Base-by-base conservation (phyloP, 441 rosid species). In the Cnidoscolus chayamansa region DNA sequence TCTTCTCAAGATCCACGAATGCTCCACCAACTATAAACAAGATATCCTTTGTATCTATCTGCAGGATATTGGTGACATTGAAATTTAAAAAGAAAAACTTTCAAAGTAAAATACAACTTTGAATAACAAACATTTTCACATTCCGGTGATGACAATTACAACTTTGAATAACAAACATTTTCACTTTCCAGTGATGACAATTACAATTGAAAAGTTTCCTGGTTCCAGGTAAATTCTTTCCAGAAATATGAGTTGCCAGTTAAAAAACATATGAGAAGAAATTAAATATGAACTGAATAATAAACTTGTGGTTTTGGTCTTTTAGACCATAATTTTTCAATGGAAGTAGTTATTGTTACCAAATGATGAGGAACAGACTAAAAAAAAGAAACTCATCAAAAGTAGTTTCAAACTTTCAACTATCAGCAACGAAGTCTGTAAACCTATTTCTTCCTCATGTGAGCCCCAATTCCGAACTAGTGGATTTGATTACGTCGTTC, bases 21-120 rank as follows among this genome's bases (percentile, higher is more conserved):
- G 98, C 98, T 79, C 98, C 98, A 70, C 98, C 97, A 77, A 96
- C 92, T 67, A 94, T 89, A 79, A 94, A 92, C 64, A 94, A 97
- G 77, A 94, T 94, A 76, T 94, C 89, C 82, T 88, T 94, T 67
- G 98, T 94, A 77, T 92, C 95, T 20, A 94, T 90, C 97, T 92
- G 88, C 74, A 82, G 58, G 77, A 65, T 31, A 74, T 51, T 55
- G 43, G 40, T 60, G 25, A 25, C 45, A 70, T 30, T 25, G 25
- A 25, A 25, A 25, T 25, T 25, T 25, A 25, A 25, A 25, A 25
- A 25, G 25, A 25, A 25, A 25, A 25, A 25, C 25, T 25, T 25
- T 25, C 25, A 32, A 19, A 72, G 47, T 48, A 32, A 20, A 75
- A 57, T 72, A 12, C 13, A n/a, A 19, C 57, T 32, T 19, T 58